Base-by-base conservation (phyloP, 2,329 filamentous ascomycete genomes). In the Colletotrichum karsti region DNA sequence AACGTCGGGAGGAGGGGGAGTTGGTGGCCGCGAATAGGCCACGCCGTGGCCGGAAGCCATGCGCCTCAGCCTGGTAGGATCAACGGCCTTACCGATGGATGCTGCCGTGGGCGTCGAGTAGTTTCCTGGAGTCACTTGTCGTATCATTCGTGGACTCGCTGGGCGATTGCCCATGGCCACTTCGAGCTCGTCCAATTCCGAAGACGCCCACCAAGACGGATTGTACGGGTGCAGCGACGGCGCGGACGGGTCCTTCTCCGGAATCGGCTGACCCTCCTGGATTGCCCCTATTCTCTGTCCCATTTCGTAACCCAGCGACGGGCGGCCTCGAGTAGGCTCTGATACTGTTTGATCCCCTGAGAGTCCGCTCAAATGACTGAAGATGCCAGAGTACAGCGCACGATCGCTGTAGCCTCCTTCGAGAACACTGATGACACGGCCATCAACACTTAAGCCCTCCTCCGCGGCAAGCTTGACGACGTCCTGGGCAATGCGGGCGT, bases 331-430 rank as follows among this genome's bases (percentile, higher is more conserved):
- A 71, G 72, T 22, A 61, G 70, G 59, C 69, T 65, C 72, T 74
- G 54, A 46, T 64, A 44, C 67, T 72, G 77, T 77, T 41, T 85
- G 87, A 22, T 83, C 83, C 42, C 89, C 89, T 42, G 90, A 90
- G 41, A 99, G 86, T 6, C 95, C 96, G 72, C 93, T 93, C 18
- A 99, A 78, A 79, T 99, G 96, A 77, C 95, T 97, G 65, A 98
- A 82, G 3, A 98, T 91, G 48, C 96, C 96, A 35, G 94, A 97
- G 58, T 88, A 92, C 54, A 99, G 82, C 8, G 96, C 96, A 66
- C 95, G 90, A 79, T 99, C 93, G 76, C 95, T 98, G 76, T 99
- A 99, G 0, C 96, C 96, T 33, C 96, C 96, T 80, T 99, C 96
- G 22, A 99, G 86, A 3, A 98, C 94, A 77, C 95, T 98, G 75